Evolutionary conservation across 768 basidiomycete genomes (phyloP), one percentile per base, ranked within the genome.

Genomic region (Pleurotus cornucopiae): DNA sequence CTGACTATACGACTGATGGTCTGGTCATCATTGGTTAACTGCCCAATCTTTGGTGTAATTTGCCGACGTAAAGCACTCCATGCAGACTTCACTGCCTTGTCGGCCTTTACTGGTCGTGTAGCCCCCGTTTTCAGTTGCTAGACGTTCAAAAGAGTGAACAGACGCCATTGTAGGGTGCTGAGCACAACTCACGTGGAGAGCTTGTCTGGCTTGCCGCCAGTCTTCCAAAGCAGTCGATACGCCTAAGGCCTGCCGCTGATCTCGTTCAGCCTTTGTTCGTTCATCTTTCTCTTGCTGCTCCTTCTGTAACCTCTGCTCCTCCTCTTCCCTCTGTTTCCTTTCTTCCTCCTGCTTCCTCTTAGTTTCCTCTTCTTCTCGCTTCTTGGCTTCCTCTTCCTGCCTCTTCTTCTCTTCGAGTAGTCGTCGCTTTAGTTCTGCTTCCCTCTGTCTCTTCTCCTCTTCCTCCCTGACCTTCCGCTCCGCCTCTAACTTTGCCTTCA

Each of bases 1-100:
- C 34, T 16, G 18, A 89, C 86, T 62, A 93, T 88, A 21, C 80
- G 80, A 38, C 71, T 54, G 54, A 92, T 90, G 9, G 81, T 76
- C 5, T 73, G 64, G 0, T 69, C 57, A 56, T 92, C 88, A 59
- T 89, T 86, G 4, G 91, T 94, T 21, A 96, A 69, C 67, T 94
- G 93, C 6, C 92, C 92, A 46, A 96, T 85, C 69, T 89, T 93
- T 25, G 91, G 89, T 2, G 84, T 91, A 48, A 96, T 91, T 63
- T 85, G 80, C 45, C 94, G 82, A 21, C 93, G 85, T 49, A 79
- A 75, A 49, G 77, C 78, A 51, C 77, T 83, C 84, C 89, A 92
- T 23, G 76, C 70, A 9, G 83, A 71, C 66, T 84, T 89, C 56
- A 77, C 64, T 4, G 68, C 67, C 46, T 78, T 74, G 62, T 85